Base-by-base conservation (phyloP, 768 basidiomycete species). In the Lanmaoa pseudosensibilis region DNA sequence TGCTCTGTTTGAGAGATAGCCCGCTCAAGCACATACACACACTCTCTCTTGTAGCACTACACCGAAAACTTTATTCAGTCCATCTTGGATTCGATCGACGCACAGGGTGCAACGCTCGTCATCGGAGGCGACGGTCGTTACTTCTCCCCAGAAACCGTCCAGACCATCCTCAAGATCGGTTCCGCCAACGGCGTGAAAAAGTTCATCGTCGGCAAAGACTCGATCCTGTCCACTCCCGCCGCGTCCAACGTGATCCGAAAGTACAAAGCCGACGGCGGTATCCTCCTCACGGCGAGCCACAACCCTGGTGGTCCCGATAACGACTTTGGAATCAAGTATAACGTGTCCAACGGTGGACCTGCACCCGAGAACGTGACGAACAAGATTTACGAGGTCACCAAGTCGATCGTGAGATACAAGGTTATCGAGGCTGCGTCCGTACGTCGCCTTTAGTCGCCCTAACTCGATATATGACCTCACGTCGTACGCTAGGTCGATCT, bases 281-380 rank as follows among this genome's bases (percentile, higher is more conserved):
- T 99, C 74, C 81, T 99, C 52, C 80, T 99, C 61, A 99, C 97
- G 6, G 97, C 97, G 18, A 90, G 87, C 58, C 97, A 99, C 80
- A 99, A 99, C 74, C 95, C 97, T 18, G 97, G 97, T 52, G 97
- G 97, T 23, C 97, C 97, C n/a, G 83, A 93, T 69, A 89, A 91
- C 66, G 97, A 99, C 74, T 99, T 98, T 72, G 97, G 97, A 46
- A 98, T 99, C 84, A 98, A 99, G 76, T 99, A 97, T 80, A 99
- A 99, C 74, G 90, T 94, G 46, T 87, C 88, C 38, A 99, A 99
- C 65, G 97, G 97, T 58, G 97, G 97, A 4, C 96, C 97, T 19
- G 97, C 97, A 21, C 94, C 97, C 0, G 97, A 99, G 76, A 85
- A 80, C 67, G 87, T 99, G 56, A 99, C 97, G n/a, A 81, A 99